Base-by-base conservation (phyloP, 768 basidiomycete species). In the Steccherinum ochraceum region DNA sequence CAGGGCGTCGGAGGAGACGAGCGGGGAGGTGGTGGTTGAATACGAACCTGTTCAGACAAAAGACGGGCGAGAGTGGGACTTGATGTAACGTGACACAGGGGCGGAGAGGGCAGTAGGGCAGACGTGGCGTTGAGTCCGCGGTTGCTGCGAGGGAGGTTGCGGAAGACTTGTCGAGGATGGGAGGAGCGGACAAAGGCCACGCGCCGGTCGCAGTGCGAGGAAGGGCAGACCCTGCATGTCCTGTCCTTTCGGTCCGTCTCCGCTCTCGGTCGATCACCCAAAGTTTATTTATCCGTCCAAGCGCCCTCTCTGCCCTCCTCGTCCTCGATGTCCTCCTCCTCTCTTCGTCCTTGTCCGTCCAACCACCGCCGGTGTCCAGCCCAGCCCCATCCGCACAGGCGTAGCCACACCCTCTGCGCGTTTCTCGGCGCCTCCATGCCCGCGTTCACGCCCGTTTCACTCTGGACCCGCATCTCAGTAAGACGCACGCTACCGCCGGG, bases 1-100 rank as follows among this genome's bases (percentile, higher is more conserved):
- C 30, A 7, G 7, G 42, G 49, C 46, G 55, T 52, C 30, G 7
- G 30, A 16, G 16, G 16, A 47, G 45, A 49, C 53, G 58, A 54
- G 39, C 41, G 30, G 7, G 16, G 30, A 35, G 30, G 16, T 35
- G 30, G 30, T 35, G 30, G 30, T 35, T 7, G 30, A 35, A 16
- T 35, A 35, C 30, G 30, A 35, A 35, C 30, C 30, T 35, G 30
- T n/a, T n/a, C n/a, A n/a, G 30, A 35, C 30, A 35, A 35, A 35
- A 35, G 30, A 35, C 30, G 7, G 30, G 30, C 30, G 30, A 35
- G 30, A 16, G 30, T 16, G 30, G 30, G 30, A 35, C 30, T 7
- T 7, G n/a, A 16, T 35, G 30, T 7, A 35, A 35, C 30, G 30
- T 35, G 30, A 35, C 30, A 35, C 30, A 35, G 30, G 30, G 30